Evolutionary conservation across 2,329 filamentous ascomycete genomes (phyloP).

Genomic region (Calonectria hongkongensis): DNA sequence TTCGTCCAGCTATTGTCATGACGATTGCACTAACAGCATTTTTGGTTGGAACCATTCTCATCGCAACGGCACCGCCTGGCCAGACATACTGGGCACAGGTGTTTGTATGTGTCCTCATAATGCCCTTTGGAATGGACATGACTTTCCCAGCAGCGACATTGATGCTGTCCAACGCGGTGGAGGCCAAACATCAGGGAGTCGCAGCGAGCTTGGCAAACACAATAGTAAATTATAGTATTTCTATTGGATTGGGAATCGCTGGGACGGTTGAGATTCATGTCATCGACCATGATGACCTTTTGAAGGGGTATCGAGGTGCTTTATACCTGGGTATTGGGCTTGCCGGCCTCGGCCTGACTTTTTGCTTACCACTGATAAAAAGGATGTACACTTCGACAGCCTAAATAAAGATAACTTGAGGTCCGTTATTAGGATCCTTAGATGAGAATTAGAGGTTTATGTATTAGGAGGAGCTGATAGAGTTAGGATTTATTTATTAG

Average conservation of each 20-base stretch:
- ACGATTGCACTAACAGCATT: slow-evolving; percentile 2
- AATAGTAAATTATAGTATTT: slow-evolving; percentile 12
- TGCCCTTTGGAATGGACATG: slow-evolving; percentile 20
- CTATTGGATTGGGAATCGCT: slow-evolving; percentile 7
- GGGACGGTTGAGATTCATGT: slow-evolving; percentile 11
- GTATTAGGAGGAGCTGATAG: no score
- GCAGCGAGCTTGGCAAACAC: slow-evolving; percentile 2
- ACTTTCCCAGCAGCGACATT: slow-evolving; percentile 2
- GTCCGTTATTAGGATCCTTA: no score
- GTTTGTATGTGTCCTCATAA: slow-evolving; percentile 7
- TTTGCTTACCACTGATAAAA: slow-evolving; percentile 2
- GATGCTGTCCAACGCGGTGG: slow-evolving; percentile 6
- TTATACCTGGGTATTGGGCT: slow-evolving; percentile 2
- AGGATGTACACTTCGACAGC: neutral
- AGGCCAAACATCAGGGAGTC: slow-evolving; percentile 2
- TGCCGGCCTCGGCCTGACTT: neutral
- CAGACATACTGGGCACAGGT: slow-evolving; percentile 16
- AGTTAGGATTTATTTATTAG: neutral
- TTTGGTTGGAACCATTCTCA: neutral
- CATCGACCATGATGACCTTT: neutral
- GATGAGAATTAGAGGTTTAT: no score
- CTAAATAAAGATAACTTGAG: neutral
- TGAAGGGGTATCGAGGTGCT: neutral
- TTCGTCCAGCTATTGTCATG: slow-evolving; percentile 5
- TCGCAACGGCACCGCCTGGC: neutral